These are phyloP conservation scores for Halophytophthora polymorphica DNA, from an alignment of 352 stramenopile species.

Conservation along the genomic window DNA sequence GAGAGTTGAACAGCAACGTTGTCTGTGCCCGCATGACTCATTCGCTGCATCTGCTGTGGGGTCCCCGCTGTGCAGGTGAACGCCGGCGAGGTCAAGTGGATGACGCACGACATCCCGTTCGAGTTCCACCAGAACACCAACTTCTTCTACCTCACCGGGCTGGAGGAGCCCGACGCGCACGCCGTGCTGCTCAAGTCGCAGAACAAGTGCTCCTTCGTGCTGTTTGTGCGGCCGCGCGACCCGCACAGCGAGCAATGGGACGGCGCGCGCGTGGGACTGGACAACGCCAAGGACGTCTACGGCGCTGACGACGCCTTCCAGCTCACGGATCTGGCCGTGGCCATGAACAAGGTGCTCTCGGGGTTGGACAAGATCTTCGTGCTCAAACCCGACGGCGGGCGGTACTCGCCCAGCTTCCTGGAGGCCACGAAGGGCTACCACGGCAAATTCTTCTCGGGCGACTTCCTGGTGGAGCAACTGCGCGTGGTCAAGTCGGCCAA, in stretches of 20 bases:
- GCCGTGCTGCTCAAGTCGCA: conserved; percentile 74
- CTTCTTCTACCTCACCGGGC: conserved; percentile 82
- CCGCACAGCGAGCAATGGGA: conserved; percentile 83
- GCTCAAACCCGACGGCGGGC: conserved; percentile 51
- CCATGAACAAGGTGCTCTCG: conserved; percentile 53
- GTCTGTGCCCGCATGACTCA: no score
- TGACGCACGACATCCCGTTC: conserved; percentile 87
- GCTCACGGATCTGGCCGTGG: conserved; percentile 50
- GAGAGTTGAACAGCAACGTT: no score
- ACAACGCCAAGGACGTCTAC: conserved; percentile 57
- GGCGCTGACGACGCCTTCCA: conserved; percentile 66
- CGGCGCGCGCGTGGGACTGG: conserved; percentile 58
- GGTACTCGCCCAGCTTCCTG: conserved; percentile 54
- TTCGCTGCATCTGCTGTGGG: no score
- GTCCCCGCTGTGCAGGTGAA: no score
- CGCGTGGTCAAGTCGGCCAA: conserved; percentile 71
- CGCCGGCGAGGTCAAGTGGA: conserved; percentile 74
- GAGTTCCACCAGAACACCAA: conserved; percentile 86
- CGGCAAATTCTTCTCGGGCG: conserved; percentile 68
- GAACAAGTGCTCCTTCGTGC: conserved; percentile 58
- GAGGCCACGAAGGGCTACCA: conserved; percentile 58
- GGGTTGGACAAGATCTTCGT: conserved; percentile 69
- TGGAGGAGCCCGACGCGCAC: conserved; percentile 75
- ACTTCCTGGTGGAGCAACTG: conserved; percentile 73
- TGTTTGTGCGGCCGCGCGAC: conserved; percentile 77